Conservation (phyloP, 75 land plant genomes). For the Picea sitchensis region DNA sequence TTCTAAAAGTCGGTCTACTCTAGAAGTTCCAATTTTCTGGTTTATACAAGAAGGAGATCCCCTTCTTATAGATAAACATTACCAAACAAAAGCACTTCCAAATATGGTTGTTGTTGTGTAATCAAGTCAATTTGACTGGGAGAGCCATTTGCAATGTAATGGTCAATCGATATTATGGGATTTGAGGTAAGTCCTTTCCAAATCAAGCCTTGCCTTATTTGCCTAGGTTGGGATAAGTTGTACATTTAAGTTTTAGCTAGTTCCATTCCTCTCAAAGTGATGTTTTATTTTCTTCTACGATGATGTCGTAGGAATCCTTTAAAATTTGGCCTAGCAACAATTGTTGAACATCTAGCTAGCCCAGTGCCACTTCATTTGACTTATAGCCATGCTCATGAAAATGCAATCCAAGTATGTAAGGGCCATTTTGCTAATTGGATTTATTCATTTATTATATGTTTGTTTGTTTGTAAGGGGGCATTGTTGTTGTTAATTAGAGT, state of each 20-base stretch:
- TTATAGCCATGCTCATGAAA: conserved; percentile 81
- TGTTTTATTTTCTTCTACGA: too few species aligned
- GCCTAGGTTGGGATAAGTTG: too few species aligned
- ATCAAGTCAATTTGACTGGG: conserved; percentile 72
- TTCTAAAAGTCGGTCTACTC: conserved; percentile 49
- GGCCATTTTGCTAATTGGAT: too few species aligned
- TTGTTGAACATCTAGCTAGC: conserved; percentile 84
- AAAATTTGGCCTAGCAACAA: conserved; percentile 84
- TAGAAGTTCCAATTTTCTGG: conserved; percentile 96
- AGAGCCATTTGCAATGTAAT: conserved; percentile 93
- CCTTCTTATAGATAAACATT: conserved; percentile 86
- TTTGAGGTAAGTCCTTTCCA: conserved; percentile 21
- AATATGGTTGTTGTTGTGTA: conserved; percentile 96
- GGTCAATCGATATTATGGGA: conserved; percentile 79
- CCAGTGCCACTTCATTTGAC: conserved; percentile 83
- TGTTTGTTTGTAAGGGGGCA: too few species aligned
- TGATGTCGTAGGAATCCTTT: conserved; percentile 34
- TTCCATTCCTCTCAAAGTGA: too few species aligned
- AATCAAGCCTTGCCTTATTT: too few species aligned
- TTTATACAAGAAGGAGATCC: conserved; percentile 75
- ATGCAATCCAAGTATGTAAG: too few species aligned
- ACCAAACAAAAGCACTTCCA: conserved; percentile 79
- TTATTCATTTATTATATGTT: too few species aligned
- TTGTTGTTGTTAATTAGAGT: too few species aligned
- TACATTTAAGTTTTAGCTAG: too few species aligned